Evolutionary conservation across 2,329 filamentous ascomycete genomes (phyloP).

Genomic region (Tolypocladium nubicola): DNA sequence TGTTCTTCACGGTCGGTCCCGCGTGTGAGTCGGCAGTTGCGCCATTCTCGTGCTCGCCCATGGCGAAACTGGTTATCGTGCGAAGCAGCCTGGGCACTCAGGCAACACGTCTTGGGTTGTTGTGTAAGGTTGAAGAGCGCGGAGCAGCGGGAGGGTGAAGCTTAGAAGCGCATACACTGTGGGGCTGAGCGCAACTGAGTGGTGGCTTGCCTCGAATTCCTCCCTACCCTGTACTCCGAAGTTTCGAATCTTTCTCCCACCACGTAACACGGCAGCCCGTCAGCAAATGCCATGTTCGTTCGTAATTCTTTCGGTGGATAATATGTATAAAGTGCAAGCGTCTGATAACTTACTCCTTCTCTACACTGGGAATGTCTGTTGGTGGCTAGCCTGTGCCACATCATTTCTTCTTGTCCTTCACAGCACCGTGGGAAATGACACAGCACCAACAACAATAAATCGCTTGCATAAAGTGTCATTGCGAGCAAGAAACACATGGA

Average conservation of each 20-base stretch:
- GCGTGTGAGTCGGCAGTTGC: background rate
- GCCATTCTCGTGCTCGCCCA: slow-evolving; percentile 1
- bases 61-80: background rate
- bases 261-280: background rate
- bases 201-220: background rate
- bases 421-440: background rate
- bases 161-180: background rate
- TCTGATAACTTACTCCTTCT: background rate
- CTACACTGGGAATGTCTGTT: background rate
- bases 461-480: background rate
- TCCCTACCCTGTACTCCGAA: background rate
- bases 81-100: background rate
- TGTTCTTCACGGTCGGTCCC: slow-evolving; percentile 4
- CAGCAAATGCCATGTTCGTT: no score
- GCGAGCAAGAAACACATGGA: background rate
- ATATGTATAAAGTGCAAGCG: background rate
- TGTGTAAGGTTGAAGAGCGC: background rate
- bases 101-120: background rate
- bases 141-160: background rate
- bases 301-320: background rate
- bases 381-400: background rate
- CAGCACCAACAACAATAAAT: background rate
- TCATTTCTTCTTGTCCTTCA: background rate
- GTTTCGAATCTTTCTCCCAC: background rate
- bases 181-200: background rate